A percentile compares a stretch with the other conserved stretches of the same genome.
These are phyloP conservation scores for Austroboletus niveus DNA, from an alignment of 1,284 basidiomycete genomes.

Conservation along the genomic window DNA sequence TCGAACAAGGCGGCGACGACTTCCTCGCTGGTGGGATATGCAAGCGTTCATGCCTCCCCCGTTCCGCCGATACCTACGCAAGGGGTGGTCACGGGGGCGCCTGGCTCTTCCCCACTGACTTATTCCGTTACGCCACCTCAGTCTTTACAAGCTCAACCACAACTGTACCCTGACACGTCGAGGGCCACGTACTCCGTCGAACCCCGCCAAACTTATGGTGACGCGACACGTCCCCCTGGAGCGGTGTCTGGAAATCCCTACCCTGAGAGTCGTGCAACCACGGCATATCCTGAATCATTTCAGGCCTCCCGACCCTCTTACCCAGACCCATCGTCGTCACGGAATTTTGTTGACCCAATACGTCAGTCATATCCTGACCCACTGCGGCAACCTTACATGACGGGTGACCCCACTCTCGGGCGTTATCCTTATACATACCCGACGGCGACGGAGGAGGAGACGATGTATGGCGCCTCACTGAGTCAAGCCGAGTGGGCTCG, in stretches of 20 bases:
- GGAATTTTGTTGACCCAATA: constrained; percentile 21
- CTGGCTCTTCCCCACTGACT: constrained; percentile 21
- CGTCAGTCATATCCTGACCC: constrained; percentile 30
- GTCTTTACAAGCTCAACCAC: constrained; percentile 26
- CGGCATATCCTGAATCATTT: constrained; percentile 25
- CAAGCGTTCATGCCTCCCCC: constrained; percentile 23
- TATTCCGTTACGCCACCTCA: constrained; percentile 25
- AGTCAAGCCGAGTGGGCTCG: constrained; percentile 56
- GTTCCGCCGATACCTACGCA: constrained; percentile 21
- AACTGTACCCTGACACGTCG: constrained; percentile 26
- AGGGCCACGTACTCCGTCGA: constrained; percentile 24
- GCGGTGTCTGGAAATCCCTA: constrained; percentile 27
- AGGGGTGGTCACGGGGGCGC: constrained; percentile 18
- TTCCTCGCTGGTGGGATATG: constrained; percentile 30
- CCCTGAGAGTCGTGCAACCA: constrained; percentile 23
- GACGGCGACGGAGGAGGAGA: constrained; percentile 41
- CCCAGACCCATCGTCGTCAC: constrained; percentile 25
- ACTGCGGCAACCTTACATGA: constrained; percentile 28
- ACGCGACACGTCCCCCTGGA: constrained; percentile 20
- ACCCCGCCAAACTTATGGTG: constrained; percentile 24
- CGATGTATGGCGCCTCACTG: constrained; percentile 61
- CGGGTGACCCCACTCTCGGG: constrained; percentile 23
- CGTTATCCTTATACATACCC: constrained; percentile 38
- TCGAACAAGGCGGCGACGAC: constrained; percentile 16
- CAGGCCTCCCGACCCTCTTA: constrained; percentile 23